Evolutionary conservation across 1,284 basidiomycete genomes (phyloP).

Genomic region (Crucibulum cyathiforme): DNA sequence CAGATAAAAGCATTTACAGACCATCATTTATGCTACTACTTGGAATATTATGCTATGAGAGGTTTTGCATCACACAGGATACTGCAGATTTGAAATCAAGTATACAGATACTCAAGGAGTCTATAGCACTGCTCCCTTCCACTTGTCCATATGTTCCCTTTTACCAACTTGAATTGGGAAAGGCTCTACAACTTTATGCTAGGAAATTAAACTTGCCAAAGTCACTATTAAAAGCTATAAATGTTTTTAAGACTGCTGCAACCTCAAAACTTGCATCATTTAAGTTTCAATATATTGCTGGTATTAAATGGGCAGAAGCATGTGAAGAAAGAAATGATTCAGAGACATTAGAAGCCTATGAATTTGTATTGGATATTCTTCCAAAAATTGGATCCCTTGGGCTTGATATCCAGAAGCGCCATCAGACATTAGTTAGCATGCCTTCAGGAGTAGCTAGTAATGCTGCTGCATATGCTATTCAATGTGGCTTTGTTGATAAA

Average conservation of each 20-base stretch:
- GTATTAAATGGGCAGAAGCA: neutral
- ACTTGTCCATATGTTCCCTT: neutral
- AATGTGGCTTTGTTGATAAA: neutral
- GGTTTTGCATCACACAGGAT: neutral
- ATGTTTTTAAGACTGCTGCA: neutral
- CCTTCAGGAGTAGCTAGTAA: neutral
- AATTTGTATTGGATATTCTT: neutral
- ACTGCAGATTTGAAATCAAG: neutral
- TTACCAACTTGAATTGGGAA: neutral
- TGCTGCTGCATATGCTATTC: constrained; percentile 4
- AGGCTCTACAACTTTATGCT: neutral
- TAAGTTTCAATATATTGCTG: neutral
- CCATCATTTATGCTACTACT: neutral
- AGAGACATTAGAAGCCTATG: neutral
- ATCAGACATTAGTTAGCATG: neutral
- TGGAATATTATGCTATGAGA: neutral
- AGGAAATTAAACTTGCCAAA: neutral
- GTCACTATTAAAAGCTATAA: neutral
- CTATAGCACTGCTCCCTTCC: neutral
- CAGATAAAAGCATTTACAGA: neutral
- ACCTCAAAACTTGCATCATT: neutral
- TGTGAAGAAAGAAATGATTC: neutral
- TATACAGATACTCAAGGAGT: neutral
- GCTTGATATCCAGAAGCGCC: neutral
- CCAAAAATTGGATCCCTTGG: neutral